Conservation (phyloP, 2,329 filamentous ascomycete genomes). For the Nemania sp. region DNA sequence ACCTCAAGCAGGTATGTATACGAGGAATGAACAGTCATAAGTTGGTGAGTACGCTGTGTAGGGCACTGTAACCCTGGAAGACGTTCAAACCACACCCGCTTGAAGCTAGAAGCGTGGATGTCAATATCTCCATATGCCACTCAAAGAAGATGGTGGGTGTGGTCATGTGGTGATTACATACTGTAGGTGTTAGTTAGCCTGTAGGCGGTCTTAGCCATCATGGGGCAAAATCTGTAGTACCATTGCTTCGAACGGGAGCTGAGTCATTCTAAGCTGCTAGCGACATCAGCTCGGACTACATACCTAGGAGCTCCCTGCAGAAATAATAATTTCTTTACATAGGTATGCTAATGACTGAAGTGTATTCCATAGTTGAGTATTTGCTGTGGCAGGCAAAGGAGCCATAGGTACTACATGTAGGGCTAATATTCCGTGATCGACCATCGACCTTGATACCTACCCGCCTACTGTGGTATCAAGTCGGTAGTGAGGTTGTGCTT, state of each 20-base stretch:
- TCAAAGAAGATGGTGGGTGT: constrained; percentile 13
- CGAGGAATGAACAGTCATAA: not conserved
- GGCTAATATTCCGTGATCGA: constrained; percentile 24
- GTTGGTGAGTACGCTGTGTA: too few relatives aligned
- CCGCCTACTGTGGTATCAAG: too few relatives aligned
- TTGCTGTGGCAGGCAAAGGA: constrained; percentile 6
- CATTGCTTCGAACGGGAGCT: not conserved
- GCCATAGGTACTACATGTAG: not conserved
- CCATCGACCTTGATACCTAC: constrained; percentile 7
- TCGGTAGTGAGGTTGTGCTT: too few relatives aligned
- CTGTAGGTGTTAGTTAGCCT: not conserved
- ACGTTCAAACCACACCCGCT: constrained; percentile 10
- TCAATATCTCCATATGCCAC: too few relatives aligned
- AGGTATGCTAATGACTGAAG: not conserved
- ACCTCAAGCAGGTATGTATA: not conserved
- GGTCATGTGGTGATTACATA: constrained; percentile 27
- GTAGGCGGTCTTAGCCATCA: not conserved
- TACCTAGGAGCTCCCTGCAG: not conserved
- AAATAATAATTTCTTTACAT: not conserved
- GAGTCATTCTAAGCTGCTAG: not conserved
- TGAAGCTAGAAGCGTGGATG: constrained; percentile 18
- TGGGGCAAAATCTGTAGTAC: not conserved
- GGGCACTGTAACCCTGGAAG: constrained; percentile 5
- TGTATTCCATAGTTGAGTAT: not conserved
- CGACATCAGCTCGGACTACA: too few relatives aligned